Evolutionary conservation across 192 early-diverging fungal genomes (phyloP).

Genomic region (Coemansia biformis): DNA sequence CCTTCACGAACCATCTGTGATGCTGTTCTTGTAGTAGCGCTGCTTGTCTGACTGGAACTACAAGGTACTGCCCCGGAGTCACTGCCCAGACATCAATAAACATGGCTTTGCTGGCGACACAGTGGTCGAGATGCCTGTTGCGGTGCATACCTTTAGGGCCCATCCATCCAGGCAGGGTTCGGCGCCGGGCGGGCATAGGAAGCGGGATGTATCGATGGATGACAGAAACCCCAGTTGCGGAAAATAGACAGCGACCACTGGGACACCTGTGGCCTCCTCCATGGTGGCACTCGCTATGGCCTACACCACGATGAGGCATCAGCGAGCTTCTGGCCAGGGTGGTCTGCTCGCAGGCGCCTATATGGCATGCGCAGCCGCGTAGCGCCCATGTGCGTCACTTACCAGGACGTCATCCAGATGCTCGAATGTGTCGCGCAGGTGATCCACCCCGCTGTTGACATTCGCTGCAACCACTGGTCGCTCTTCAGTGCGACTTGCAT

Average conservation of each 20-base stretch:
- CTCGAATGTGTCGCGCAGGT: conserved; percentile 21
- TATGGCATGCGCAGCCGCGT: background rate
- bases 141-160: conserved; percentile 28
- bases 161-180: conserved; percentile 7
- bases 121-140: too few relatives aligned
- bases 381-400: too few relatives aligned
- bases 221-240: conserved; percentile 48
- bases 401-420: conserved; percentile 23
- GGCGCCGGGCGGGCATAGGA: background rate
- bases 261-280: conserved; percentile 18
- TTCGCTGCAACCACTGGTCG: conserved; percentile 19
- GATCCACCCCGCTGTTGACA: conserved; percentile 26
- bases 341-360: too few relatives aligned
- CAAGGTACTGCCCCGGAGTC: too few relatives aligned
- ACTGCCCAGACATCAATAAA: too few relatives aligned
- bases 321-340: too few relatives aligned
- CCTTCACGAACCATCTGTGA: conserved; percentile 14
- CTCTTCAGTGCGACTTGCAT: conserved; percentile 19
- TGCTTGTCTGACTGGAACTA: conserved; percentile 49
- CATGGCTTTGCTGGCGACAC: too few relatives aligned
- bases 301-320: conserved; percentile 14
- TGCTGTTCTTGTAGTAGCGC: conserved; percentile 36
- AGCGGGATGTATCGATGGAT: conserved; percentile 20
- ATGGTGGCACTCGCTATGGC: conserved; percentile 26
- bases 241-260: conserved; percentile 39